Evolutionary conservation across 2,329 filamentous ascomycete species (phyloP).

Genomic region (Monosporascus sp.): DNA sequence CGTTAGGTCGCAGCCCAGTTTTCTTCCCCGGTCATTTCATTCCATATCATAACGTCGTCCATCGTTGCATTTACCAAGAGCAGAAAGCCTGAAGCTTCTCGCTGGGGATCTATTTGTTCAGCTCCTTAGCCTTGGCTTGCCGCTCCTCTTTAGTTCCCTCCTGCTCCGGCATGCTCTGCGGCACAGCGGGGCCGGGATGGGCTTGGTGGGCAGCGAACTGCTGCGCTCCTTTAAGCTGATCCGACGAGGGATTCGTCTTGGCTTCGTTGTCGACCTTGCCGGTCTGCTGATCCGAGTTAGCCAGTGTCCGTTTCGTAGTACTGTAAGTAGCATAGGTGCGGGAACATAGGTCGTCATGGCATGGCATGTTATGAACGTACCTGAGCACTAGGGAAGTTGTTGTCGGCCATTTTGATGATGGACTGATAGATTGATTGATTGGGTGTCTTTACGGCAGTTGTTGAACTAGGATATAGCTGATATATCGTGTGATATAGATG

Average conservation of each 20-base stretch:
- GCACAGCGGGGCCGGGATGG: conserved; percentile 52
- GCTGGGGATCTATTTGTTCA: conserved; percentile 50
- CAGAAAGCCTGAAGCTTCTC: background rate
- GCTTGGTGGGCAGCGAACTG: conserved; percentile 46
- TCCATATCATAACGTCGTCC: background rate
- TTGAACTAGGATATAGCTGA: background rate
- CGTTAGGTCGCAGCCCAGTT: too few relatives aligned
- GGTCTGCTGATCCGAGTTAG: conserved; percentile 12
- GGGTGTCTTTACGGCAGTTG: background rate
- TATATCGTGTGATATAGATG: background rate
- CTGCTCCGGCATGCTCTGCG: conserved; percentile 47
- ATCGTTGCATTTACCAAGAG: background rate
- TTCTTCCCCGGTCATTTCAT: too few relatives aligned
- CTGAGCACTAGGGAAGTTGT: conserved; percentile 1
- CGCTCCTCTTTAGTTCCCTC: conserved; percentile 66
- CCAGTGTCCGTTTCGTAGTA: background rate
- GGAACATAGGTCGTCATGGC: background rate
- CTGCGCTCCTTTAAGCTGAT: conserved; percentile 33
- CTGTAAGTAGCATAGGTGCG: background rate
- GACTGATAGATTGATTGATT: background rate
- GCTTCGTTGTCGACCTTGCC: conserved; percentile 30
- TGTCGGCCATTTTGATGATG: conserved; percentile 1
- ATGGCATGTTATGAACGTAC: background rate
- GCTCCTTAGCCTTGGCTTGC: conserved; percentile 54
- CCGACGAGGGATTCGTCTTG: conserved; percentile 29